Conservation (phyloP, 176 grass and related monocot species). For the Avena atlantica region DNA sequence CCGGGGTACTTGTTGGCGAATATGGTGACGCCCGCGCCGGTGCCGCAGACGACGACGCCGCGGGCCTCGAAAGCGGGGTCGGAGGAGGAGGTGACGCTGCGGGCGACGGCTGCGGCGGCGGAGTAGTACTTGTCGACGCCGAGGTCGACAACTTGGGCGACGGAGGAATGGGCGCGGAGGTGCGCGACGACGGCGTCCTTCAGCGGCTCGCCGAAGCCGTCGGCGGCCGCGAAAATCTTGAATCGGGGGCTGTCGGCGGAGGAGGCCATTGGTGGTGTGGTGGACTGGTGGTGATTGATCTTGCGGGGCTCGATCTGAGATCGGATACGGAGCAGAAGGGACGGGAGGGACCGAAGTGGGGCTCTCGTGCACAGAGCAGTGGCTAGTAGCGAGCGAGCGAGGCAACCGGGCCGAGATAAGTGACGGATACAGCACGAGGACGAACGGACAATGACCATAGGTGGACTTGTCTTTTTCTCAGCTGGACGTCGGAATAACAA, state of each 20-base stretch:
- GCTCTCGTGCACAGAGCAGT: not conserved
- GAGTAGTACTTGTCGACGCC: constrained; percentile 93
- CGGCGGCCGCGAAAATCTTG: constrained; percentile 81
- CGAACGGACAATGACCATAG: no score
- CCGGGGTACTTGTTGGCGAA: constrained; percentile 96
- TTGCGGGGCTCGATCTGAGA: not conserved
- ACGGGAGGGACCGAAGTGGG: not conserved
- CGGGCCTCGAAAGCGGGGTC: constrained; percentile 40
- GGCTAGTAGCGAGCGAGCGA: not conserved
- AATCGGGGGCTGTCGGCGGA: constrained; percentile 22
- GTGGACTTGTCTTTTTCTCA: no score
- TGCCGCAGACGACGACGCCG: constrained; percentile 81
- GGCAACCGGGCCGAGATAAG: not conserved
- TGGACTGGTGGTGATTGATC: not conserved
- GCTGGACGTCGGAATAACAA: no score
- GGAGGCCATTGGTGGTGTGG: constrained; percentile 4
- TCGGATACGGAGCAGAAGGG: not conserved
- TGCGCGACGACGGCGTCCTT: constrained; percentile 80
- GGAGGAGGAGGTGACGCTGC: constrained; percentile 43
- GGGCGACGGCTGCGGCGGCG: constrained; percentile 64
- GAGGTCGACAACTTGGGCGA: constrained; percentile 72
- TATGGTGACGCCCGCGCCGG: constrained; percentile 83
- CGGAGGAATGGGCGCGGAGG: constrained; percentile 65
- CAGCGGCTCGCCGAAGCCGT: constrained; percentile 65
- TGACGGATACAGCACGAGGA: not conserved